Evolutionary conservation across 1,284 basidiomycete genomes (phyloP).

Genomic region (Austropuccinia psidii): DNA sequence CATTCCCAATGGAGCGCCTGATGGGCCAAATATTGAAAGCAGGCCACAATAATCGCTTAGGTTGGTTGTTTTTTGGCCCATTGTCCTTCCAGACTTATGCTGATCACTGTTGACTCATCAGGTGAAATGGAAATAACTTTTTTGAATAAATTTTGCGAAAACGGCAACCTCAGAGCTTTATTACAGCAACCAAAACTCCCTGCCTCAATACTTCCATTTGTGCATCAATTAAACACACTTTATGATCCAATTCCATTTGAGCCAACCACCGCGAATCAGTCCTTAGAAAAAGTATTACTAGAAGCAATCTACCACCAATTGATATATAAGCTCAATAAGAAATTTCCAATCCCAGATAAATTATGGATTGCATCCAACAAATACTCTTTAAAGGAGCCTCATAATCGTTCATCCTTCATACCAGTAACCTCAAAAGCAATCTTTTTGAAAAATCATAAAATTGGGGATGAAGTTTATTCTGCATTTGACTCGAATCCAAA

Average conservation of each 20-base stretch:
- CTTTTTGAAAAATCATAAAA: background rate
- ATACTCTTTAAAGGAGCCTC: background rate
- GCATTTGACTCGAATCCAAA: background rate
- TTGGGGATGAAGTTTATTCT: background rate
- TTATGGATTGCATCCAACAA: background rate
- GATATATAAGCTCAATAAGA: background rate
- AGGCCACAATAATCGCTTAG: constrained; percentile 3
- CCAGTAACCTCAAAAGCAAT: background rate
- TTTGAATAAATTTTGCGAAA: constrained; percentile 6
- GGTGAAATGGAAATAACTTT: constrained; percentile 30
- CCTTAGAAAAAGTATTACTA: background rate
- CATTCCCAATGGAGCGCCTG: constrained; percentile 12
- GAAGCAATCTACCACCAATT: background rate
- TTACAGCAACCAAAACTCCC: background rate
- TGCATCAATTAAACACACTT: background rate
- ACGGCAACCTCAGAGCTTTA: background rate
- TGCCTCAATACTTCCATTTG: background rate
- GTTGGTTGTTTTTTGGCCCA: background rate
- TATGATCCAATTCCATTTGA: background rate
- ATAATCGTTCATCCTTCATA: background rate
- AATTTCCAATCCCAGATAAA: background rate
- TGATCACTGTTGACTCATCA: background rate
- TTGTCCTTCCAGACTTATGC: background rate
- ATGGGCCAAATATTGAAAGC: constrained; percentile 20
- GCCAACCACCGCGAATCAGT: background rate